Evolutionary conservation across 352 stramenopile species (phyloP), one percentile per base, ranked within the genome.

Genomic region (Vaucheria bursata): DNA sequence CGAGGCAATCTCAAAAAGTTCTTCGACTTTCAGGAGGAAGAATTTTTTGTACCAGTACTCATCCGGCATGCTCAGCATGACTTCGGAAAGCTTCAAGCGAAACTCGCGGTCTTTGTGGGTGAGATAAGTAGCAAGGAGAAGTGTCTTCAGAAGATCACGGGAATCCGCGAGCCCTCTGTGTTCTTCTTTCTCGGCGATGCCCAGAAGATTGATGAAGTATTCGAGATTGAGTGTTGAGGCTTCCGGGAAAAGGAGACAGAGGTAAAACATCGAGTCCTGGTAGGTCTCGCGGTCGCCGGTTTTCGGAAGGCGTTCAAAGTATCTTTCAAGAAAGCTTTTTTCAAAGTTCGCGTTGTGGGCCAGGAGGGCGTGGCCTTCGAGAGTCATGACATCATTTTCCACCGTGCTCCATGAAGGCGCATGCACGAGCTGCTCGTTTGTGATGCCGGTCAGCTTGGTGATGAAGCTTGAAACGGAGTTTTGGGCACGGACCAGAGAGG

Each of bases 191-290:
- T 59, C 45, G 12, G 45, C 45, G 25, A 59, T 59, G 12, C 45
- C 45, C 45, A 59, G 45, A 59, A 59, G 45, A 59, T 59, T 59
- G 25, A 59, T 59, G 25, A 59, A 59, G 25, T 59, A 59, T 59
- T 59, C 45, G 45, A 59, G 45, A 59, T 59, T 59, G 18, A 59
- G 25, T 18, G 45, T 25, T 25, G 45, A 18, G 25, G 45, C 45
- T 25, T 59, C 45, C 18, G 45, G 45, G 25, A 59, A 59, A 18
- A 59, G 25, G 25, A 59, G 45, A 25, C 12, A 18, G 12, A 59
- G 45, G 25, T 59, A 59, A 59, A 59, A 59, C 25, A 59, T 18
- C 25, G 45, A 59, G 25, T 59, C 45, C 45, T 59, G 45, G 25
- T 59, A 59, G 25, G 12, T 59, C 25, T 59, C 45, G 18, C 45